Conservation (phyloP, 140 eudicot genomes). For the Stevia rebaudiana region DNA sequence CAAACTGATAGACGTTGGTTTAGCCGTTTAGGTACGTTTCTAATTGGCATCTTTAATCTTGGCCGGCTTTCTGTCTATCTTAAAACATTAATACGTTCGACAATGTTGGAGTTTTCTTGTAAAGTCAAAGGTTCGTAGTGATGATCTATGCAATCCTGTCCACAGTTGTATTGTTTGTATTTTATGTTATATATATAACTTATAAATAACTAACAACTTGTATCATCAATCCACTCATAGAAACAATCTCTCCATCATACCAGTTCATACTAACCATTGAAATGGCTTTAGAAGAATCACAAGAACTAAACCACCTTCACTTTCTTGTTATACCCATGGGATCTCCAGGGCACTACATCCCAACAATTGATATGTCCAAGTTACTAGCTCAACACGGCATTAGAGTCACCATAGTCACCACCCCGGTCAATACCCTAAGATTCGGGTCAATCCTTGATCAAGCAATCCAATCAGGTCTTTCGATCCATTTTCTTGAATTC, state of each 20-base stretch:
- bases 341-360: conserved; percentile 75
- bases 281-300: conserved; percentile 24
- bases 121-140: no score
- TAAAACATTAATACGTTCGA: background rate
- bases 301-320: conserved; percentile 37
- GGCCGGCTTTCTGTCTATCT: conserved; percentile 13
- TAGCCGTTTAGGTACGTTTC: background rate
- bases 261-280: background rate
- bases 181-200: no score
- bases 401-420: conserved; percentile 43
- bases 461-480: conserved; percentile 36
- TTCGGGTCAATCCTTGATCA: conserved; percentile 34
- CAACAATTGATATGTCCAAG: conserved; percentile 64
- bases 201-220: conserved; percentile 2
- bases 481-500: conserved; percentile 38
- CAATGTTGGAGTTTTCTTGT: no score
- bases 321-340: conserved; percentile 54
- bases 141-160: background rate
- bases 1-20: background rate
- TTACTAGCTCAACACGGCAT: conserved; percentile 43
- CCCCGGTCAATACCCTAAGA: conserved; percentile 46
- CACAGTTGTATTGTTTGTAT: conserved; percentile 6
- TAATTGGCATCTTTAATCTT: conserved; percentile 2
- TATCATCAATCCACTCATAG: conserved; percentile 4
- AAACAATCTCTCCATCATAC: background rate